Evolutionary conservation across 495 filamentous ascomycete species (phyloP).

Genomic region (Aspergillus campestris): DNA sequence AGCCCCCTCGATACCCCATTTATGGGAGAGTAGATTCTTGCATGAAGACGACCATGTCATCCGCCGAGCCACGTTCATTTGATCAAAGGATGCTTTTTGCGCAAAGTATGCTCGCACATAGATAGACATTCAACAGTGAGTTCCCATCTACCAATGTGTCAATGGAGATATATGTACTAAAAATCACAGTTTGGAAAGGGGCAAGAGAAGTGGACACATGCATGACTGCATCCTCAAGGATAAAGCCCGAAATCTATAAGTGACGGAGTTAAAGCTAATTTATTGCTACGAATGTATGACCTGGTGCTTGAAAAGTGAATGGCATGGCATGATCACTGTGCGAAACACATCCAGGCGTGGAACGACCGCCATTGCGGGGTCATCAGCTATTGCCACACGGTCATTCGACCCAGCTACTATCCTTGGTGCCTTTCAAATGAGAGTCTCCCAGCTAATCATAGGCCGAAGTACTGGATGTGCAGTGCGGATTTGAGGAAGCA

Average conservation of each 20-base stretch:
- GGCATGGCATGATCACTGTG: not conserved
- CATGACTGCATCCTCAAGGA: not conserved
- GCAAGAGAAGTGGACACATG: not conserved
- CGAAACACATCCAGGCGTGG: not conserved
- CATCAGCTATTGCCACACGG: not conserved
- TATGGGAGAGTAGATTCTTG: no score
- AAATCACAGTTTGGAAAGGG: not conserved
- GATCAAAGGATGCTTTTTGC: not conserved
- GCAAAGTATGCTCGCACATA: not conserved
- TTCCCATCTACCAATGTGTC: no score
- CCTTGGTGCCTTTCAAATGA: conserved; percentile 1
- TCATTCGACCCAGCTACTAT: not conserved
- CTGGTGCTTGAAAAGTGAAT: not conserved
- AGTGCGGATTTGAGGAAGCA: not conserved
- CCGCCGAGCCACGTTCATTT: not conserved
- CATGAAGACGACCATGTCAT: not conserved
- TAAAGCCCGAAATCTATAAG: not conserved
- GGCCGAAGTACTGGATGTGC: not conserved
- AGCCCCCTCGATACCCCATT: no score
- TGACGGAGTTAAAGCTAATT: not conserved
- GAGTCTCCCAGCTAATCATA: no score
- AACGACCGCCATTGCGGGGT: not conserved
- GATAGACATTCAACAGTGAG: no score
- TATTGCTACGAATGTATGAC: not conserved
- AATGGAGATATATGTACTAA: no score